Base-by-base conservation (phyloP, 176 grass and related monocot species). In the Ampelocalamus luodianensis region DNA sequence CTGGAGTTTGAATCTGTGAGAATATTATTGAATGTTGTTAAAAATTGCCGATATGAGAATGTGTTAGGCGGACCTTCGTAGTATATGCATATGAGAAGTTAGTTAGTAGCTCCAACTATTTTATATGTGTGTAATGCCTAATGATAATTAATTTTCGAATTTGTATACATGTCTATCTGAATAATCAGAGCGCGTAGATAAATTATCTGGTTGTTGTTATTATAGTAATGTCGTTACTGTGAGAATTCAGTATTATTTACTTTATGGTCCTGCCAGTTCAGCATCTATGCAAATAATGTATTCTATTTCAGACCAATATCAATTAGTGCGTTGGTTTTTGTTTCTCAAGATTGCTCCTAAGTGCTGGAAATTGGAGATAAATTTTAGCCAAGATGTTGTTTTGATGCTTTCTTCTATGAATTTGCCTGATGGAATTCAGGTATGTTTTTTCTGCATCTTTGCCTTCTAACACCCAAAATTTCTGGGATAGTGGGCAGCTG, bases 331-430 rank as follows among this genome's bases (percentile, higher is more conserved):
- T 79, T 83, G 22, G 34, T 42, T 77, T 75, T 83, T 82, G 5
- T 8, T 68, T 66, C 26, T 75, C 50, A 82, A 98, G 93, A 88
- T 96, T 89, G 89, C 89, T 85, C 89, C 93, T 8, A 98, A 98
- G 85, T 64, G 91, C 43, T 98, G 95, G 95, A 93, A 85, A 60
- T 85, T 95, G 91, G 95, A 98, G 87, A 98, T 88, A 72, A 95
- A 98, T 88, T 98, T 90, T 85, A 91, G 93, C 73, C 93, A 98
- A 90, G 82, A 91, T 91, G 93, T 91, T 59, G 92, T 98, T 62
- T 80, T 98, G 77, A 98, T 98, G 95, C 92, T 98, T 87, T 99
- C 96, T 8, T 95, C 95, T 27, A 95, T 95, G 93, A 98, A 92
- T 78, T 90, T 95, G 32, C 92, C 95, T 18, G 95, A 98, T 85